Conservation (phyloP, 129 eudicot genomes). For the Glebionis coronaria region DNA sequence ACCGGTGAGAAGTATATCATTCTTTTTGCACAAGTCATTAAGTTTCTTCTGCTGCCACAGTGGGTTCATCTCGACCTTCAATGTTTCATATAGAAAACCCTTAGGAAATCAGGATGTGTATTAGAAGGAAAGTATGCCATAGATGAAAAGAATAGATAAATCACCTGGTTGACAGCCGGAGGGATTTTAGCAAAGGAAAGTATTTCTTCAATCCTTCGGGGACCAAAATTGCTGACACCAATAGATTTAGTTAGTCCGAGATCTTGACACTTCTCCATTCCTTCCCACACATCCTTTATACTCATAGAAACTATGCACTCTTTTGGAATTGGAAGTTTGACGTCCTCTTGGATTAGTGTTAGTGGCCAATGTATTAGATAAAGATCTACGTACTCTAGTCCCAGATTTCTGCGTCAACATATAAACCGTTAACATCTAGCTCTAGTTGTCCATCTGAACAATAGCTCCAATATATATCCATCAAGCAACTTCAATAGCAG, state of each 20-base stretch:
- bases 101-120: not conserved
- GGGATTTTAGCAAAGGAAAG: slow-evolving; percentile 52
- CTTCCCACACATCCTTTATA: slow-evolving; percentile 54
- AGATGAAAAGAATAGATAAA: not conserved
- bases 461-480: not conserved
- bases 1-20: slow-evolving; percentile 42
- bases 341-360: slow-evolving; percentile 27
- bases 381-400: slow-evolving; percentile 53
- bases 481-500: not conserved
- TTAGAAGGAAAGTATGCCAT: not conserved
- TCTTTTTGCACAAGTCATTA: slow-evolving; percentile 37
- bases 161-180: slow-evolving; percentile 56
- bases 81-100: not conserved
- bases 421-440: not conserved
- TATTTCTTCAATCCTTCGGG: slow-evolving; percentile 32
- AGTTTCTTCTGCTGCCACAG: slow-evolving; percentile 50
- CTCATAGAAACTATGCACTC: slow-evolving; percentile 37
- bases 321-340: slow-evolving; percentile 24
- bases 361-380: slow-evolving; percentile 56
- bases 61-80: slow-evolving; percentile 60
- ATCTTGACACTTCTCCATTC: slow-evolving; percentile 56
- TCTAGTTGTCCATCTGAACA: not conserved
- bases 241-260: slow-evolving; percentile 56
- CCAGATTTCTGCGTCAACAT: slow-evolving; percentile 34
- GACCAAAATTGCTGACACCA: slow-evolving; percentile 54